Evolutionary conservation across 164 flowering plant species (phyloP), one percentile per base, ranked within the genome.

Genomic region (Magnolia changhungtana): DNA sequence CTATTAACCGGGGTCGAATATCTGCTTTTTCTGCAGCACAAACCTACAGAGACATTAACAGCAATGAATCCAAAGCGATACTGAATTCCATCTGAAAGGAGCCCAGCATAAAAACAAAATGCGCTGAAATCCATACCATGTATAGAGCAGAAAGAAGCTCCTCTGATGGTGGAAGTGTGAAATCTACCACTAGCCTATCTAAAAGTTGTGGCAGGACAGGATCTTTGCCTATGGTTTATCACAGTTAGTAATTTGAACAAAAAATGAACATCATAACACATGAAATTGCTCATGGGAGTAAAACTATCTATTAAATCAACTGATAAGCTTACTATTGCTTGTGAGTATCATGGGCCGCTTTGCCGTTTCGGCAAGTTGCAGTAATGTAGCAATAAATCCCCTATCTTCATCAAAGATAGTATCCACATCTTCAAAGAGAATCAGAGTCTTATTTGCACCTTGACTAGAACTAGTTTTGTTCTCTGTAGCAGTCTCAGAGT

Each of bases 401-500:
- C 90, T 94, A 79, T 96, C 99, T 83, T 94, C 98, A 81, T 75
- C 78, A 78, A 91, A 88, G 80, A 79, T 76, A 52, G 84, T 85
- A 88, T 96, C 99, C 77, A 94, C 97, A 84, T 96, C 99, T 88
- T 96, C 99, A 78, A 96, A 90, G 65, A 96, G 94, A 83, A 96
- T 86, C 75, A 96, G 81, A 67, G 92, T 85, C 81, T 87, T 94
- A 68, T 78, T 80, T 76, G 81, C 83, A 70, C 72, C 80, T 71
- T 71, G 84, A 81, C 64, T 14, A 77, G 69, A 73, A 63, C 79
- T 21, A 84, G 65, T 75, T 74, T 69, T 71, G 29, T 37, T 82
- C 71, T n/a, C 51, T 23, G 73, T 61, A 69, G 31, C 64, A 69
- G 75, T 59, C 13, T 20, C 73, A 68, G 76, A 75, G 8, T 73